These are phyloP conservation scores for Pyrenophora tritici-repentis DNA, from an alignment of 2,329 filamentous ascomycete genomes.

Conservation along the genomic window DNA sequence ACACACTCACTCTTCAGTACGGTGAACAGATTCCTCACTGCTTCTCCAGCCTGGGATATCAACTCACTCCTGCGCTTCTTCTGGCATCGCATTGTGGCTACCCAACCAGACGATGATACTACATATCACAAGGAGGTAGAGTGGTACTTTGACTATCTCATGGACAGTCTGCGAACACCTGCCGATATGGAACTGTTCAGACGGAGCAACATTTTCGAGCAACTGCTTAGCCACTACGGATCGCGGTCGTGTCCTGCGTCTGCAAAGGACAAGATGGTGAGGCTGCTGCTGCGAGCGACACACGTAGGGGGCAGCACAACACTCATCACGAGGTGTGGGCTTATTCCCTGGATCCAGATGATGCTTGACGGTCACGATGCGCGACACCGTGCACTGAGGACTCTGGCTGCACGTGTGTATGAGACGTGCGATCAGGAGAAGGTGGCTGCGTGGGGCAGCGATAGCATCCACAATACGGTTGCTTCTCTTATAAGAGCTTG, in stretches of 20 bases:
- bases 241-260: slow-evolving; percentile 67
- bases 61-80: slow-evolving; percentile 62
- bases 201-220: slow-evolving; percentile 71
- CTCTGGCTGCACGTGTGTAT: slow-evolving; percentile 63
- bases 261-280: slow-evolving; percentile 66
- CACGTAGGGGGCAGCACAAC: slow-evolving; percentile 76
- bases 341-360: slow-evolving; percentile 74
- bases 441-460: slow-evolving; percentile 68
- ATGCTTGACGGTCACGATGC: slow-evolving; percentile 56
- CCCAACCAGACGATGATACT: slow-evolving; percentile 75
- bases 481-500: slow-evolving; percentile 14
- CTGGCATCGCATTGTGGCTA: slow-evolving; percentile 73
- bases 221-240: slow-evolving; percentile 70
- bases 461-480: slow-evolving; percentile 20
- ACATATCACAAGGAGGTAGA: slow-evolving; percentile 68
- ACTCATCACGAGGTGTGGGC: slow-evolving; percentile 76
- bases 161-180: slow-evolving; percentile 67
- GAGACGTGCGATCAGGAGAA: slow-evolving; percentile 70
- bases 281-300: slow-evolving; percentile 67
- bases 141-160: slow-evolving; percentile 74
- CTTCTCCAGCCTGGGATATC: slow-evolving; percentile 73
- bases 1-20: slow-evolving; percentile 84
- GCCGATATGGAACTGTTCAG: slow-evolving; percentile 66
- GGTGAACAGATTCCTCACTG: slow-evolving; percentile 81
- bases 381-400: slow-evolving; percentile 58